Evolutionary conservation across 192 early-diverging fungal species (phyloP), one percentile per base, ranked within the genome.

Genomic region (Obelidium mucronatum): DNA sequence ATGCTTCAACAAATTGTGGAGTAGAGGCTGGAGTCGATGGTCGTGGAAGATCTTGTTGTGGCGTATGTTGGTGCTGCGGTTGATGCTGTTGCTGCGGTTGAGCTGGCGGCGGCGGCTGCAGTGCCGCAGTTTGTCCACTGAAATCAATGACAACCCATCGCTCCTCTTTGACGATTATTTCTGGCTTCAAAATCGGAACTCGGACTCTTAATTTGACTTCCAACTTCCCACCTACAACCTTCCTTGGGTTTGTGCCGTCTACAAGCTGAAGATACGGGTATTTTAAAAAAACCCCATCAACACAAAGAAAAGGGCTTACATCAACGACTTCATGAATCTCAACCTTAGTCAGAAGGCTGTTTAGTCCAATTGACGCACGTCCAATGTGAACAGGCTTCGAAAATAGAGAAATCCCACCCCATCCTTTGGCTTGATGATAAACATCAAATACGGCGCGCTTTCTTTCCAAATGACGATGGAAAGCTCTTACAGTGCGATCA

Each of bases 401-500:
- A 80, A 74, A 90, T 75, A 74, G 79, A 80, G 39, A 90, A 82
- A 42, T 90, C 58, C n/a, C 91, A 8, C 81, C 74, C 67, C 67
- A 77, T 3, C 67, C 67, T 33, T 83, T 79, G 28, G 83, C 84
- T 26, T 88, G 83, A 53, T 92, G 90, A 64, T 82, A 91, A 1
- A 94, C 88, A 69, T 92, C 91, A 76, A 95, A 89, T 0, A 84
- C 83, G 0, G 86, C 83, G 68, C 92, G 91, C 67, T 90, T 90
- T n/a, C 89, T 73, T 70, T 92, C 89, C 1, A 93, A 62, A 80
- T 89, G 88, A 26, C 92, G 67, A 67, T 88, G 78, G 67, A 93
- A 93, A 5, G 74, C 63, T 52, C 86, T 82, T 24, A 78, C 90
- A 33, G 8, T 34, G 6, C 94, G 83, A 17, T 85, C 84, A 66